phyloP scores from a whole-genome alignment of 495 filamentous ascomycete species.

The Penicillium cosmopolitanum region DNA sequence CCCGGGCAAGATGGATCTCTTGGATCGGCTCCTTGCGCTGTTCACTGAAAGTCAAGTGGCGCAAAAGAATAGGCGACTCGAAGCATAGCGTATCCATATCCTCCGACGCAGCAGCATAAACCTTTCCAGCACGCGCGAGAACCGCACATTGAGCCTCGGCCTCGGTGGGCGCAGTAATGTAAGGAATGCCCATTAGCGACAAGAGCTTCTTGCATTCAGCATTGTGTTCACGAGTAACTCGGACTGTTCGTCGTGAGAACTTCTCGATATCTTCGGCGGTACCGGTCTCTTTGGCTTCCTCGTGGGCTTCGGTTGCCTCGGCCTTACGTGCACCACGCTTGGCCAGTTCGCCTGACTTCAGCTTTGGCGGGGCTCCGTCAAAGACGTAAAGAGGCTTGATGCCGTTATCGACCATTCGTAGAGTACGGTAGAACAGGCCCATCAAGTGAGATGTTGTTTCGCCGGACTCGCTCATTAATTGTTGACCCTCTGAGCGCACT shows the following conservation, averaged over 20 bases:
- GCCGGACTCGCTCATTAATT: conserved; percentile 89
- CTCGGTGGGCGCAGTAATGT: conserved; percentile 92
- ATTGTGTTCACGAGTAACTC: conserved; percentile 96
- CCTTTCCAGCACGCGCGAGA: conserved; percentile 88
- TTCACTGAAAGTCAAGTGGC: conserved; percentile 95
- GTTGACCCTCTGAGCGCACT: conserved; percentile 93
- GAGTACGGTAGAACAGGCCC: conserved; percentile 99
- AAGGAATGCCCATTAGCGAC: conserved; percentile 94
- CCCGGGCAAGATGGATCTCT: conserved; percentile 85
- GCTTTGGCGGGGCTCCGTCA: conserved; percentile 92
- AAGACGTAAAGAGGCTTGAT: conserved; percentile 99
- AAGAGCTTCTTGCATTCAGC: conserved; percentile 88
- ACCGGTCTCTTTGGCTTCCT: conserved; percentile 96
- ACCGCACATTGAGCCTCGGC: conserved; percentile 96
- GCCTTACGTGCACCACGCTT: conserved; percentile 91
- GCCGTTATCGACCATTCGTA: conserved; percentile 97
- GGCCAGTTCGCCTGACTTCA: conserved; percentile 94
- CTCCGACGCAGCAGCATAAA: conserved; percentile 94
- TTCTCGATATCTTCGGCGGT: conserved; percentile 97
- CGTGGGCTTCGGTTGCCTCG: conserved; percentile 83
- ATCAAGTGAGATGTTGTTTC: conserved; percentile 97
- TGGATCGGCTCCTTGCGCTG: conserved; percentile 97
- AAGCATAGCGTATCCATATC: conserved; percentile 99
- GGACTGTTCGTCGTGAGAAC: conserved; percentile 91
- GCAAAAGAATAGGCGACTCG: conserved; percentile 83